phyloP scores from a whole-genome alignment of 345 rosid species.

The Cardamine occulta region DNA sequence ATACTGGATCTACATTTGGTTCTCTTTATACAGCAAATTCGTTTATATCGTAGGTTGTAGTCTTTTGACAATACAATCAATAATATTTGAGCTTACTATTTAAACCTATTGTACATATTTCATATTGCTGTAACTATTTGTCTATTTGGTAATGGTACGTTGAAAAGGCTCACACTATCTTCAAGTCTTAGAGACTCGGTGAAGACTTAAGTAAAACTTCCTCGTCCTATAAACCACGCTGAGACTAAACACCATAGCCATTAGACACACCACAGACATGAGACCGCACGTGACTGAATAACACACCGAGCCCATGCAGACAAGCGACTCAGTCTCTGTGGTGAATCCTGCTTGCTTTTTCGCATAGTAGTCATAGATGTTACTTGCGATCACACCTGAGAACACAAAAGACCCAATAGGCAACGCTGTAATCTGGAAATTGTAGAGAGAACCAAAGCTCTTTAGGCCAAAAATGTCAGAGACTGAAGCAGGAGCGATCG shows the following conservation, averaged over 20 bases:
- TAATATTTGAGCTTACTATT: too few relatives aligned
- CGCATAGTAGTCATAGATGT: conserved; percentile 75
- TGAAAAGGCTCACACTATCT: background rate
- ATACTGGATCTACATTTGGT: too few relatives aligned
- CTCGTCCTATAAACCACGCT: conserved; percentile 70
- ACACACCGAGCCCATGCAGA: conserved; percentile 65
- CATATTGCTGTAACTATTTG: background rate
- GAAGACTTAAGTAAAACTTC: conserved; percentile 64
- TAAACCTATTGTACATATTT: background rate
- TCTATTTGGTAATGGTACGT: background rate
- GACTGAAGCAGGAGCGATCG: conserved; percentile 60
- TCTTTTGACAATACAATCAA: too few relatives aligned
- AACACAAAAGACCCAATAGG: conserved; percentile 75
- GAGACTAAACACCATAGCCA: conserved; percentile 59
- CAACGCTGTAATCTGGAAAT: conserved; percentile 58
- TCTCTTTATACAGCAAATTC: too few relatives aligned
- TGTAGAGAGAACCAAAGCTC: conserved; percentile 75
- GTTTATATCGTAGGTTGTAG: too few relatives aligned
- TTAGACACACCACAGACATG: conserved; percentile 61
- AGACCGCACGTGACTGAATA: conserved; percentile 65
- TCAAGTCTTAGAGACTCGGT: conserved; percentile 49
- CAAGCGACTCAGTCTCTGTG: conserved; percentile 45
- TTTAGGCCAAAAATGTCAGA: conserved; percentile 77
- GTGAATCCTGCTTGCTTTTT: conserved; percentile 55
- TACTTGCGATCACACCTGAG: conserved; percentile 77